Evolutionary conservation across 805 yeast genomes (phyloP), one percentile per base, ranked within the genome.

Genomic region (Metschnikowia baotianmanensis): DNA sequence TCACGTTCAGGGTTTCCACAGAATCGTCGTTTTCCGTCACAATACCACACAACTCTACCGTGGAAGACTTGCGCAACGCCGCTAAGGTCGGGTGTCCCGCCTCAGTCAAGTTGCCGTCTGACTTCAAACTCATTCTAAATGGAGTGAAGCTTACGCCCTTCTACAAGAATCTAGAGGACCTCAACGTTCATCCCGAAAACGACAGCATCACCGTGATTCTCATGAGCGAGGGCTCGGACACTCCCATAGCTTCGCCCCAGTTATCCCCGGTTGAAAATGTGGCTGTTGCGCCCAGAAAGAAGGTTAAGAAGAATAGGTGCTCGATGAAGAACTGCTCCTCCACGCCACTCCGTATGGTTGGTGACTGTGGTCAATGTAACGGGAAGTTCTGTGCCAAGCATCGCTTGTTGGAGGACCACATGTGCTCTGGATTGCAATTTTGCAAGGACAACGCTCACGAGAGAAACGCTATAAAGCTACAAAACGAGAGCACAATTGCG

Each of bases 371-470:
- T 39, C 84, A 82, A 58, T 88, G 96, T 62, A 77, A 78, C 34
- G 95, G 95, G 32, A 83, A 82, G 56, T 88, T 79, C 62, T 88
- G 96, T 63, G 83, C 91, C 23, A 83, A 84, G 55, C 96, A 88
- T 66, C 76, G 96, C 42, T 70, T 88, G 41, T 71, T 89, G 65
- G 96, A 88, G 63, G 88, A 82, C 61, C 96, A 88, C 64, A 61
- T 73, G 44, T 88, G 96, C 59, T 71, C 74, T 42, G 95, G 93
- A 6, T 73, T 88, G 44, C 83, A 82, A 56, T 74, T 68, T 49
- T 87, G 95, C 69, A 86, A 86, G 69, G 90, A 87, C 53, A 79
- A 76, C 53, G 80, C 87, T 51, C 95, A 86, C 55, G 90, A 85
- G 51, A 67, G 87, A 50, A 88, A 88, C 58, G 96, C 96, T 31